Conservation (phyloP, 805 yeast genomes). For the Saccharomycopsis babjevae region DNA sequence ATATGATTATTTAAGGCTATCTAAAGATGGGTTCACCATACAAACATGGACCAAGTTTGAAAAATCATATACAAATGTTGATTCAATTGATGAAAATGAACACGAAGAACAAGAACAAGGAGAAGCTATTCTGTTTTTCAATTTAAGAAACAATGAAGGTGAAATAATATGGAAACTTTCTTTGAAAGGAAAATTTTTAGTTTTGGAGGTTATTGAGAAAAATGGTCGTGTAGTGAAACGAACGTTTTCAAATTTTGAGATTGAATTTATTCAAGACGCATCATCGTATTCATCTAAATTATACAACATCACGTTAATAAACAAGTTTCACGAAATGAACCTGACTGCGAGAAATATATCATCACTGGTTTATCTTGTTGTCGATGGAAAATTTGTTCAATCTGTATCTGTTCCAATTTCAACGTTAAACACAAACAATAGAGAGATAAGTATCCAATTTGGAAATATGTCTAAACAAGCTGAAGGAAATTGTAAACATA, state of each 20-base stretch:
- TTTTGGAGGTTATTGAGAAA: constrained; percentile 7
- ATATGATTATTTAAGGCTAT: constrained; percentile 8
- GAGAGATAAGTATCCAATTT: constrained; percentile 7
- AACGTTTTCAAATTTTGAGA: constrained; percentile 23
- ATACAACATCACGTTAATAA: constrained; percentile 24
- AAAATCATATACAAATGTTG: background rate
- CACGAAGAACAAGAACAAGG: background rate
- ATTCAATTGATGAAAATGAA: background rate
- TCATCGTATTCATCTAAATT: constrained; percentile 11
- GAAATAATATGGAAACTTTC: constrained; percentile 13
- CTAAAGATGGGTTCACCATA: constrained; percentile 25
- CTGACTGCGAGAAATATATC: constrained; percentile 20
- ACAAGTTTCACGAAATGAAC: constrained; percentile 8
- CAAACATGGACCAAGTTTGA: constrained; percentile 32
- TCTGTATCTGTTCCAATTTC: constrained; percentile 17
- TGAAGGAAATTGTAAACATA: constrained; percentile 27
- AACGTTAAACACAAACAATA: constrained; percentile 11
- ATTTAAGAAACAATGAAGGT: constrained; percentile 5
- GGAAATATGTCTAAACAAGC: constrained; percentile 11
- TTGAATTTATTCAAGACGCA: constrained; percentile 18
- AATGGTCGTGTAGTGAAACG: constrained; percentile 8
- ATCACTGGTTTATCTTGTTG: constrained; percentile 33
- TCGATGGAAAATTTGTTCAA: constrained; percentile 40
- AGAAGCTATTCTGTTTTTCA: constrained; percentile 7
- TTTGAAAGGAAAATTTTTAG: constrained; percentile 5